Evolutionary conservation across 257 asterid genomes (phyloP).

Genomic region (Perilla frutescens): DNA sequence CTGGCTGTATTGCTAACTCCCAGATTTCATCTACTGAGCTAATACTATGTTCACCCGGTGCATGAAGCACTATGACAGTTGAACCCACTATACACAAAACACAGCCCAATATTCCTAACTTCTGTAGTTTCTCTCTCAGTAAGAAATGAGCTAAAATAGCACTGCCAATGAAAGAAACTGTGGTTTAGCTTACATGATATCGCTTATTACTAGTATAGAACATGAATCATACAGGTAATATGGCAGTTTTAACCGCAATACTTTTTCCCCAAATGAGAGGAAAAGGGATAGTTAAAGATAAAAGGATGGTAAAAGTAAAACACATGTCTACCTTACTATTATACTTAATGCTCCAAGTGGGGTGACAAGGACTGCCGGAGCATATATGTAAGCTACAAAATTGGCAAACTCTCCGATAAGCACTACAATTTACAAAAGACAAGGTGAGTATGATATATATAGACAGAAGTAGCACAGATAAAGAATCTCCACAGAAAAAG

Average conservation of each 20-base stretch:
- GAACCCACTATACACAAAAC: conserved; percentile 80
- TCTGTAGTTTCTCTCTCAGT: conserved; percentile 68
- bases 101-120: conserved; percentile 78
- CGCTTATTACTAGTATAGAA: conserved; percentile 6
- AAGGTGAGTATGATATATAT: conserved; percentile 7
- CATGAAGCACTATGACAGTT: conserved; percentile 78
- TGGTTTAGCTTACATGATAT: conserved; percentile 13
- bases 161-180: conserved; percentile 49
- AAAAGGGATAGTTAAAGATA: not conserved
- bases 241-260: not conserved
- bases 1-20: conserved; percentile 80
- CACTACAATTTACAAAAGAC: conserved; percentile 49
- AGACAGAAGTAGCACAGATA: conserved; percentile 9
- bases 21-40: conserved; percentile 83
- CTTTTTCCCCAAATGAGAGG: not conserved
- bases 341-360: conserved; percentile 89
- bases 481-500: not conserved
- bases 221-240: not conserved
- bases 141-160: conserved; percentile 81
- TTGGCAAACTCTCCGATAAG: conserved; percentile 78
- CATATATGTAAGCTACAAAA: conserved; percentile 78
- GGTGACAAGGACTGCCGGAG: conserved; percentile 88
- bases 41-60: conserved; percentile 79
- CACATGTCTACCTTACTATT: conserved; percentile 63
- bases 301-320: not conserved